Evolutionary conservation across 345 rosid genomes (phyloP).

Genomic region (Ricinus communis): DNA sequence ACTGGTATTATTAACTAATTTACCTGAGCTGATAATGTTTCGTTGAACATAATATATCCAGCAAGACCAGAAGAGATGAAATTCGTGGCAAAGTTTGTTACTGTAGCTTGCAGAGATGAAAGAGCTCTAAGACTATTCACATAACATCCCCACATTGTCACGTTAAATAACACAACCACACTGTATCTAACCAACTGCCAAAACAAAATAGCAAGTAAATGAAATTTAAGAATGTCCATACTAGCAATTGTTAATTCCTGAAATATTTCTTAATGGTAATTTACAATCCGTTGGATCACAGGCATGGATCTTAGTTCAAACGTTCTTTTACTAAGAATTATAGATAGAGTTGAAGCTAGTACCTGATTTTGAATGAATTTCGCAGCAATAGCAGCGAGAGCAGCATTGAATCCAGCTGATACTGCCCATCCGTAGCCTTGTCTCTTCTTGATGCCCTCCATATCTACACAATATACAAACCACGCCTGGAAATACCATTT

Average conservation of each 20-base stretch:
- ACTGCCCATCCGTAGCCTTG: constrained; percentile 74
- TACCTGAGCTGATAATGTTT: constrained; percentile 59
- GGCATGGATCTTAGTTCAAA: too few species aligned
- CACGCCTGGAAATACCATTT: too few species aligned
- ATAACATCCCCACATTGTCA: constrained; percentile 91
- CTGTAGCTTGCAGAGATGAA: constrained; percentile 86
- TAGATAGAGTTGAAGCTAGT: not conserved
- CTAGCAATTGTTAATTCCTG: not conserved
- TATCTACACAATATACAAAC: not conserved
- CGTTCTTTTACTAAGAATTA: too few species aligned
- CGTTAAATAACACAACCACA: constrained; percentile 59
- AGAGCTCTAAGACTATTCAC: constrained; percentile 85
- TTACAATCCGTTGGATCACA: not conserved
- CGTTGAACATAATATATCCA: constrained; percentile 70
- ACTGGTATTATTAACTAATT: constrained; percentile 4
- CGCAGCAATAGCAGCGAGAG: constrained; percentile 75
- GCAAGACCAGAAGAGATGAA: constrained; percentile 82
- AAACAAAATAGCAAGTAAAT: constrained; percentile 7
- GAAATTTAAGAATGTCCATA: not conserved
- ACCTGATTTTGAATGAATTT: constrained; percentile 61
- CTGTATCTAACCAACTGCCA: constrained; percentile 59
- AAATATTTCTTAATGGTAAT: not conserved
- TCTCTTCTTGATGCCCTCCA: constrained; percentile 30
- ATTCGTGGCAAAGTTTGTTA: constrained; percentile 80
- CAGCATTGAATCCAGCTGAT: constrained; percentile 71